Evolutionary conservation across 164 flowering plant genomes (phyloP), one percentile per base, ranked within the genome.

Genomic region (Kingdonia uniflora): DNA sequence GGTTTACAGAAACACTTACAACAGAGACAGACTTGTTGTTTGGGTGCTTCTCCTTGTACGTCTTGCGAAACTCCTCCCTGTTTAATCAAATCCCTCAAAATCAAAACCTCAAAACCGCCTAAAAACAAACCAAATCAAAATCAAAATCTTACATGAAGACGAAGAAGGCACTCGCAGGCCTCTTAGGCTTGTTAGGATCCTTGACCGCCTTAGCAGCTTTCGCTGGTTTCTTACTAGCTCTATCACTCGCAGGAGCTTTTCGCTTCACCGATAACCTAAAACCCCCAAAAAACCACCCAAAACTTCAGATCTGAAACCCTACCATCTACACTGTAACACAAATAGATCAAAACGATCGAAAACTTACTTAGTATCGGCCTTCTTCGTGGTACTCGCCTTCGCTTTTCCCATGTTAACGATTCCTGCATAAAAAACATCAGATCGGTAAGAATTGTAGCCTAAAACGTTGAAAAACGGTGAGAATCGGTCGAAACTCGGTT

Each of bases 151-250:
- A 86, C 91, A 86, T 77, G 76, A 86, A 86, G 14, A 86, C 91
- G 61, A 86, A 86, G 72, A 86, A 86, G 45, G 95, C 95, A 65
- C 91, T 86, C 6, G 91, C 75, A 21, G 95, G 95, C 78, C 91
- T 80, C 70, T 86, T 86, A 0, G 95, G 96, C 78, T 80, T 88
- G 84, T 88, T 88, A 7, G 96, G 96, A 67, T 88, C 96, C 74
- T 79, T 80, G 2, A 49, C 84, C 1, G 81, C 72, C 54, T 69
- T 74, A 68, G 72, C 74, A 2, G 68, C 41, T 14, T 29, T 29
- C 8, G 35, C 8, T 29, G 66, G 58, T 29, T 69, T 74, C 49
- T 66, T 75, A 0, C 71, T 71, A 0, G 67, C 75, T 17, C 65
- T 59, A 7, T 70, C 65, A 17, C 52, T 20, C 43, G 7, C 76